Evolutionary conservation across 306 rosid species (phyloP).

Genomic region (Cicer bijugum): DNA sequence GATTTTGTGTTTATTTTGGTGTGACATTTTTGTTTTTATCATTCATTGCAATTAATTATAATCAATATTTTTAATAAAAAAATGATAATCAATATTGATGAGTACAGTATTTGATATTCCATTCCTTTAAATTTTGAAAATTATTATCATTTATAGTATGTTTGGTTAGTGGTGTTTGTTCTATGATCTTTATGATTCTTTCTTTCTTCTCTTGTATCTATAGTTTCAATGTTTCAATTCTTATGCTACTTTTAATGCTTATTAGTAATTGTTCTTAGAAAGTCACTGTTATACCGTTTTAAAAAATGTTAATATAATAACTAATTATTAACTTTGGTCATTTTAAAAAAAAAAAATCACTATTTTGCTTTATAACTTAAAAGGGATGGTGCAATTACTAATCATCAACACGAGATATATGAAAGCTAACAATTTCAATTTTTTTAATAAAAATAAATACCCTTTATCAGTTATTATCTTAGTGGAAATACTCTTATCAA

Average conservation of each 20-base stretch:
- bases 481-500: no score
- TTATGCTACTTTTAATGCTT: slow-evolving; percentile 8
- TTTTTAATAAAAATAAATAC: no score
- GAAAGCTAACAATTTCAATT: no score
- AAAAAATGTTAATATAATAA: no score
- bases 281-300: not conserved
- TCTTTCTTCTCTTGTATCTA: not conserved
- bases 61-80: not conserved
- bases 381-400: slow-evolving; percentile 7
- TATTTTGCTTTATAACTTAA: not conserved
- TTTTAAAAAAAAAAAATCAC: no score
- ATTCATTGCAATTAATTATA: not conserved
- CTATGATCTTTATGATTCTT: not conserved
- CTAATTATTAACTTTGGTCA: no score
- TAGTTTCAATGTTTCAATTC: not conserved
- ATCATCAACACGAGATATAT: no score
- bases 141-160: no score
- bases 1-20: not conserved
- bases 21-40: not conserved
- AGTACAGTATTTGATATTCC: no score
- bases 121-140: no score
- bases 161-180: not conserved
- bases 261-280: not conserved
- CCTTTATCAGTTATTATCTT: no score
- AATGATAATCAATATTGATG: no score